Evolutionary conservation across 75 land plant genomes (phyloP).

Genomic region (Chamaecyparis obtusa): DNA sequence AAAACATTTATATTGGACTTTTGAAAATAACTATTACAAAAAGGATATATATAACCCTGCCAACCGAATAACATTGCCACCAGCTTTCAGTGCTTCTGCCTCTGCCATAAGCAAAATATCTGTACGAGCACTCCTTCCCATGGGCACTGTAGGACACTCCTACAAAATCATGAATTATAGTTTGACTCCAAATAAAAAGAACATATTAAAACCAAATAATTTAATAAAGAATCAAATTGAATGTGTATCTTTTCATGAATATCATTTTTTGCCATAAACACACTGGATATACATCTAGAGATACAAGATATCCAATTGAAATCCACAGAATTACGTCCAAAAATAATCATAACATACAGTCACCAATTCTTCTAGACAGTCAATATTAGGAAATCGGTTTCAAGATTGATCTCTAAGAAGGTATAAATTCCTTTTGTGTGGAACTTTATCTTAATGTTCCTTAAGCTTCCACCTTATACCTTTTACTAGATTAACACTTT

Average conservation of each 20-base stretch:
- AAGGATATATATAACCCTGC: constrained; percentile 99
- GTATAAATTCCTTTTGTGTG: not conserved
- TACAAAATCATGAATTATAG: constrained; percentile 18
- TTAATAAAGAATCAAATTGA: not conserved
- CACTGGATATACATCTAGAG: not conserved
- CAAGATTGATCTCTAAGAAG: not conserved
- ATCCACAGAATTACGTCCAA: not conserved
- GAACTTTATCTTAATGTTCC: not conserved
- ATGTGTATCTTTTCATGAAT: not conserved
- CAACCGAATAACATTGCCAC: constrained; percentile 85
- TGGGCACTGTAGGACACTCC: constrained; percentile 65
- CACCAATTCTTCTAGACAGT: not conserved
- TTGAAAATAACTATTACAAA: not conserved
- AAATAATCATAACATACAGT: not conserved
- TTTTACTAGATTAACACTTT: too few species aligned
- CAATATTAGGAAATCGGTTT: not conserved
- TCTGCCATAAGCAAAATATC: constrained; percentile 85
- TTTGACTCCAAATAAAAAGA: not conserved
- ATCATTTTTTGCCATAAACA: not conserved
- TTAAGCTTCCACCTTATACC: not conserved
- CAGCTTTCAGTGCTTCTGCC: constrained; percentile 66
- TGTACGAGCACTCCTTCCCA: constrained; percentile 81
- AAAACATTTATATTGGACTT: not conserved
- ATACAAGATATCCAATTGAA: not conserved
- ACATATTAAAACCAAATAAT: not conserved